Conservation (phyloP, 2,329 filamentous ascomycete genomes). For the Alternaria hordeiaustralica region DNA sequence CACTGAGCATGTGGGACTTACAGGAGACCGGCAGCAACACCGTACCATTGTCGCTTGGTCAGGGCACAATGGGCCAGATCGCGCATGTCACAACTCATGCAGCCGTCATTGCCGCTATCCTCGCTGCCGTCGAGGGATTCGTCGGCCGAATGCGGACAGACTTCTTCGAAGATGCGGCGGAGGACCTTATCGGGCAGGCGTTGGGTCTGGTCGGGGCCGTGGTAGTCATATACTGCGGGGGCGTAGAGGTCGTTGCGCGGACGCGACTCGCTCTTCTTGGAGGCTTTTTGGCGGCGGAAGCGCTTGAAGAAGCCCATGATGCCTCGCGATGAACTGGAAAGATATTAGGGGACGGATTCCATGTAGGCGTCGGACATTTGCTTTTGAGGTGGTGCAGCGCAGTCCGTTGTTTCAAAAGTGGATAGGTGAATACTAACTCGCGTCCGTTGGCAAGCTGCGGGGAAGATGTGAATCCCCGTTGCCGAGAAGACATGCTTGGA, state of each 20-base stretch:
- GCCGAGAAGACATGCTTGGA: constrained; percentile 36
- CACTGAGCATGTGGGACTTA: constrained; percentile 56
- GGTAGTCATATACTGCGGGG: constrained; percentile 35
- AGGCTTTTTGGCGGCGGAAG: constrained; percentile 53
- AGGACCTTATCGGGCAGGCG: constrained; percentile 73
- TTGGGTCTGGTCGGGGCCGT: constrained; percentile 52
- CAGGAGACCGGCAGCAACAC: constrained; percentile 64
- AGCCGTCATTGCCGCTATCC: constrained; percentile 76
- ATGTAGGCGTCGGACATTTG: constrained; percentile 22
- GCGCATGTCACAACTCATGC: constrained; percentile 92
- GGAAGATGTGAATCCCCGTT: constrained; percentile 28
- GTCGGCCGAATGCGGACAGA: constrained; percentile 84
- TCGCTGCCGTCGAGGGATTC: constrained; percentile 77
- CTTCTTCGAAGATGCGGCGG: constrained; percentile 76
- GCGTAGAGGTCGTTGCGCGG: constrained; percentile 41
- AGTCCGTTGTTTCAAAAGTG: constrained; percentile 15
- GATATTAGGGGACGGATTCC: constrained; percentile 20
- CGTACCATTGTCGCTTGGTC: constrained; percentile 76
- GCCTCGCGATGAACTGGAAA: constrained; percentile 35
- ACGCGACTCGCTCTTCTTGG: constrained; percentile 46
- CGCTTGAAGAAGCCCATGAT: constrained; percentile 60
- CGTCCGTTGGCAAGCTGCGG: constrained; percentile 31
- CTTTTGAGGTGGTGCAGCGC: constrained; percentile 21
- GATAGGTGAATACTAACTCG: constrained; percentile 32
- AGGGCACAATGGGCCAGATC: constrained; percentile 81